Base-by-base conservation (phyloP, 164 flowering plant genomes). In the Magnolia sinica region DNA sequence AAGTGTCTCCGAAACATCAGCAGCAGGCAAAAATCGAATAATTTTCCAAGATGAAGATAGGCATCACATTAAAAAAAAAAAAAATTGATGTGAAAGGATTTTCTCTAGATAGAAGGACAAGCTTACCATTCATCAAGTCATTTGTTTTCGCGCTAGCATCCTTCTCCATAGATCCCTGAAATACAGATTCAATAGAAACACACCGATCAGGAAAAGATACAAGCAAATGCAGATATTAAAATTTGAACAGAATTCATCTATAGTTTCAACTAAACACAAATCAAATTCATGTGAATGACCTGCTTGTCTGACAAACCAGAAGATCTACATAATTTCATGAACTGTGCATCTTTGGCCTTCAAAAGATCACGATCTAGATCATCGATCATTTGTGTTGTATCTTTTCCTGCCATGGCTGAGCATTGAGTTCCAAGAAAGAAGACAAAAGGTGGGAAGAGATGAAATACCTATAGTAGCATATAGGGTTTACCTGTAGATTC, bases 241-340 rank as follows among this genome's bases (percentile, higher is more conserved):
- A 1, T 73, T 10, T 18, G 61, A 61, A 50, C 13, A 19, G 59
- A 29, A 59, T 22, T 19, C 14, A 23, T 72, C 8, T 31, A 5
- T 8, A 63, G 50, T 10, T 7, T 11, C 23, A 70, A 37, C 49
- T 18, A 65, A 14, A 8, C 8, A 45, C 58, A 68, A 29, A 74
- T 55, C 70, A 49, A 59, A 45, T 69, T 51, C 27, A 73, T 74
- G 70, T 69, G 11, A 78, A 51, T 74, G 59, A 86, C 88, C 89
- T 86, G 85, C 76, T 80, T 64, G 77, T 76, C 79, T 71, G 80
- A 74, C 24, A 74, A 71, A 80, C 66, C 83, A 65, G 83, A 63
- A n/a, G 79, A 51, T 27, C 72, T 80, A 58, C 65, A 63, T 52
- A 71, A 67, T 72, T 69, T 84, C 74, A 77, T 50, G 67, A 18